phyloP scores from a whole-genome alignment of 768 basidiomycete species.

The Hypsizygus marmoreus region DNA sequence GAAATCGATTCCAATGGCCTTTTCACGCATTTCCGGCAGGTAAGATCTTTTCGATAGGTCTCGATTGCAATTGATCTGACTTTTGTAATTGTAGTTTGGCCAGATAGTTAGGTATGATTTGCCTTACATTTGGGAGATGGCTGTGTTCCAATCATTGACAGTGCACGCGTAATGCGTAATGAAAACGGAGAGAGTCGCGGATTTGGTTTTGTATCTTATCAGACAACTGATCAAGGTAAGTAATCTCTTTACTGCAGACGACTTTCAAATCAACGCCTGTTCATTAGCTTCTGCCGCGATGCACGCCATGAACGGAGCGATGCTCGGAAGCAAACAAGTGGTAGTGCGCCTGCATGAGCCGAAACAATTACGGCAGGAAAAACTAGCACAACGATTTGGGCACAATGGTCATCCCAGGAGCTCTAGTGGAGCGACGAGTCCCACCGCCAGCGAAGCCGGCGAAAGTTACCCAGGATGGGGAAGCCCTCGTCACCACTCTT shows the following conservation, averaged over 20 bases:
- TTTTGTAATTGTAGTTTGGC: slow-evolving; percentile 66
- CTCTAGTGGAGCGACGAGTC: slow-evolving; percentile 84
- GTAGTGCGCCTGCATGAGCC: slow-evolving; percentile 90
- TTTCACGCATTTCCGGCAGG: slow-evolving; percentile 80
- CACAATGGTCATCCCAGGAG: slow-evolving; percentile 80
- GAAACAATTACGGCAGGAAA: slow-evolving; percentile 88
- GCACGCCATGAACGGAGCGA: slow-evolving; percentile 77
- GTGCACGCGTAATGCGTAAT: slow-evolving; percentile 91
- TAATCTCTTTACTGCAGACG: not conserved
- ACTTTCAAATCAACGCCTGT: not conserved
- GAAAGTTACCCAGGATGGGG: slow-evolving; percentile 75
- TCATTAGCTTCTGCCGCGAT: slow-evolving; percentile 67
- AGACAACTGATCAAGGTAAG: slow-evolving; percentile 79
- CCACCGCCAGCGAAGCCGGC: slow-evolving; percentile 79
- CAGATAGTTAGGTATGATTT: slow-evolving; percentile 77
- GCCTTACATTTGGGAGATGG: not conserved
- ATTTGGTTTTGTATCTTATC: slow-evolving; percentile 90
- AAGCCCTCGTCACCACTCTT: slow-evolving; percentile 63
- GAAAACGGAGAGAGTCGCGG: slow-evolving; percentile 80
- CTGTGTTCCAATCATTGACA: slow-evolving; percentile 26
- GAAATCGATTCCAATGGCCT: slow-evolving; percentile 84
- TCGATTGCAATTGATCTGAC: slow-evolving; percentile 15
- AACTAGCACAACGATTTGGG: slow-evolving; percentile 80
- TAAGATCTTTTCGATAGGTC: slow-evolving; percentile 31
- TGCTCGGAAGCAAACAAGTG: slow-evolving; percentile 73